phyloP scores from a whole-genome alignment of 2,329 filamentous ascomycete genomes.

The Phyllosticta citribraziliensis region DNA sequence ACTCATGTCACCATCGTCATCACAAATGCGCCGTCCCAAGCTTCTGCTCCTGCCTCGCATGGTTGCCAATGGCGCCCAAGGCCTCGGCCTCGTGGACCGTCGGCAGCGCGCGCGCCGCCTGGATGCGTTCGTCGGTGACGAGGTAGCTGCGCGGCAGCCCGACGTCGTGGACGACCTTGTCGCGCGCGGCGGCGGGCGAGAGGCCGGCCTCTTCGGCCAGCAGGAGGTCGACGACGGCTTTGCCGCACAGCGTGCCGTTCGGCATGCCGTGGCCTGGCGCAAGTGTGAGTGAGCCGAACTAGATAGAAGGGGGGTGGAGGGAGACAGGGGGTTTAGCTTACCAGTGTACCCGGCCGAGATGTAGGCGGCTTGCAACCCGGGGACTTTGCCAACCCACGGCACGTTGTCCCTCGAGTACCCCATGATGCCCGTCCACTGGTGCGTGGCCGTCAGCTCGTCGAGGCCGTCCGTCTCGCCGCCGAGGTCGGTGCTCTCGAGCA shows the following conservation, averaged over 20 bases:
- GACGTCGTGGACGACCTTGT: constrained; percentile 23
- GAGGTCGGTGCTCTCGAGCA: constrained; percentile 27
- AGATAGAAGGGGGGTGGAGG: too few species aligned
- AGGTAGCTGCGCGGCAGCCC: constrained; percentile 29
- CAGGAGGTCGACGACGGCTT: constrained; percentile 54
- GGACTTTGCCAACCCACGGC: constrained; percentile 64
- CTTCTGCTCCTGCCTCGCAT: constrained; percentile 6
- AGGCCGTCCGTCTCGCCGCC: constrained; percentile 27
- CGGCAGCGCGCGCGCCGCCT: constrained; percentile 19
- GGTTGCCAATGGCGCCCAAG: constrained; percentile 15
- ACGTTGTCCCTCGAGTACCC: constrained; percentile 58
- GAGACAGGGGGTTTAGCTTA: constrained; percentile 18
- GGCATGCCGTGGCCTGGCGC: constrained; percentile 58
- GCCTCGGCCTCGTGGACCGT: constrained; percentile 27
- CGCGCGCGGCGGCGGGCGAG: constrained; percentile 19
- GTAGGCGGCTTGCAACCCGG: constrained; percentile 48
- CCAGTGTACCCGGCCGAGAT: constrained; percentile 57
- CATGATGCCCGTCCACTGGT: constrained; percentile 71
- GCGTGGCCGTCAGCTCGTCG: constrained; percentile 36
- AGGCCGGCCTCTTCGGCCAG: constrained; percentile 30
- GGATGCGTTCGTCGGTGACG: constrained; percentile 26
- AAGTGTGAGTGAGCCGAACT: neutral
- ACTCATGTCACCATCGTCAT: too few species aligned
- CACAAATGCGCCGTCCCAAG: neutral
- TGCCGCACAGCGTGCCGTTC: constrained; percentile 56